These are phyloP conservation scores for Xylariales sp. DNA, from an alignment of 2,329 filamentous ascomycete species.

Conservation along the genomic window DNA sequence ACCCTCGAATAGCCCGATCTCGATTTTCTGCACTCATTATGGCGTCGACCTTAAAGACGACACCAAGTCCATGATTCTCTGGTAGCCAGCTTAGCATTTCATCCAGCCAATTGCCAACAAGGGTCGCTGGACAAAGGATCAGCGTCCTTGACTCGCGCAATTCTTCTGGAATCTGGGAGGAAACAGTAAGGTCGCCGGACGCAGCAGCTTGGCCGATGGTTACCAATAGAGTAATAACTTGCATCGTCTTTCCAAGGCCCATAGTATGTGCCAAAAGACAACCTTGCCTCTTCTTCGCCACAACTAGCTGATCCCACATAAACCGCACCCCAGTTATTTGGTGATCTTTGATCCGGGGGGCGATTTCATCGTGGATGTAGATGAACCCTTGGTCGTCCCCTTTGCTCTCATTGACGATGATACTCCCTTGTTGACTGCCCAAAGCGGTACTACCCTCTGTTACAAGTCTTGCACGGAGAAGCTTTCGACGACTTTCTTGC, in stretches of 20 bases:
- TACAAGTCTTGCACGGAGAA: constrained; percentile 57
- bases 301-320: constrained; percentile 86
- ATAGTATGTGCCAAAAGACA: constrained; percentile 90
- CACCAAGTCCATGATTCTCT: constrained; percentile 62
- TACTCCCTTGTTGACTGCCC: constrained; percentile 54
- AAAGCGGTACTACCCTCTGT: constrained; percentile 54
- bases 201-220: constrained; percentile 74
- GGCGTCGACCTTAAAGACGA: constrained; percentile 66
- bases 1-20: constrained; percentile 61
- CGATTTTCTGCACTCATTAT: constrained; percentile 54
- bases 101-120: constrained; percentile 86
- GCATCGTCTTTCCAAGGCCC: constrained; percentile 94
- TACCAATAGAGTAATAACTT: constrained; percentile 84
- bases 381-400: constrained; percentile 69
- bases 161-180: constrained; percentile 73
- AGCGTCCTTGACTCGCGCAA: constrained; percentile 74
- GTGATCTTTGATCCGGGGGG: constrained; percentile 76
- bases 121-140: constrained; percentile 77
- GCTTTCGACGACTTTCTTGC: constrained; percentile 64
- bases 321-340: constrained; percentile 86
- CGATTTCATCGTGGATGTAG: constrained; percentile 73
- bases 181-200: constrained; percentile 68
- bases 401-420: constrained; percentile 77
- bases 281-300: constrained; percentile 70
- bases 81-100: constrained; percentile 80